Evolutionary conservation across 345 rosid genomes (phyloP), one percentile per base, ranked within the genome.

Genomic region (Hibiscus mutabilis): DNA sequence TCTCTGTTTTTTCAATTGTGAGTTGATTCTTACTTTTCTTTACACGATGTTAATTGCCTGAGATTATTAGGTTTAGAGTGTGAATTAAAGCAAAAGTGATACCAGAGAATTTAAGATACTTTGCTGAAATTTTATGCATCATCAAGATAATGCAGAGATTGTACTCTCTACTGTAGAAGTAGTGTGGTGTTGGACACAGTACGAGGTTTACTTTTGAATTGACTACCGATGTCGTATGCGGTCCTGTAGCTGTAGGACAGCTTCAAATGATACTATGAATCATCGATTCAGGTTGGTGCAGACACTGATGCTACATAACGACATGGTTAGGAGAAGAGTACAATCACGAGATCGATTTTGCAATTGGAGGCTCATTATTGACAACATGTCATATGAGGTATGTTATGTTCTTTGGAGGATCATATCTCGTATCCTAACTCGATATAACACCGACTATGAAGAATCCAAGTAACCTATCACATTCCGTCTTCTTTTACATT

Each of bases 361-460:
- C 16, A 64, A 66, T 13, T 69, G 71, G 79, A 82, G 85, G 72
- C 83, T 82, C 16, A 81, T 79, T 73, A 79, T 82, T 42, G 85
- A 82, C 69, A 56, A 21, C 70, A 82, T 82, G 83, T 72, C 83
- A 52, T 79, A 82, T 40, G 83, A 82, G 83, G 85, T 82, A 52
- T 47, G 58, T 53, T 53, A 52, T 5, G 57, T 69, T 74, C 51
- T 44, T 44, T 11, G 16, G 49, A 2, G 49, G 49, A 44, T 44
- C 49, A 44, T 44, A 44, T 44, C 49, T 2, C 16, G 8, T 44
- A 44, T 44, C 13, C 15, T 10, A 44, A 13, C 14, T 44, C 15
- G 14, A 10, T 44, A 6, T 12, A 42, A 8, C 4, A 31, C 3
- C 35, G 47, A 37, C 2, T 1, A 37, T 37, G 44, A 37, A 37